Conservation (phyloP, 306 rosid species). For the Cicer arietinum region DNA sequence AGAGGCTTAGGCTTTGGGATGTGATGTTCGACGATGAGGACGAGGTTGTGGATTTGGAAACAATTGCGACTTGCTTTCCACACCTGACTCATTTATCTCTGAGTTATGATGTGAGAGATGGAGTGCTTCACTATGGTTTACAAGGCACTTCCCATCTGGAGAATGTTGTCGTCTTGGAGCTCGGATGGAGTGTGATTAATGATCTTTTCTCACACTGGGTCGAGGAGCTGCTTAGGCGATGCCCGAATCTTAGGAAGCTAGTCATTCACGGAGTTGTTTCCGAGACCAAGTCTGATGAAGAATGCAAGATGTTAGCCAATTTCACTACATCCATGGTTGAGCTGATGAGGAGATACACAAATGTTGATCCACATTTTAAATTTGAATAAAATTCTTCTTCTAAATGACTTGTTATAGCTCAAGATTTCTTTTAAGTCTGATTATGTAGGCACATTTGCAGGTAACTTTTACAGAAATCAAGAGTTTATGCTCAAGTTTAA, state of each 20-base stretch:
- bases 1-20: conserved; percentile 59
- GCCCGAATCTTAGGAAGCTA: conserved; percentile 55
- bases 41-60: conserved; percentile 58
- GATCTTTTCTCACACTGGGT: conserved; percentile 57
- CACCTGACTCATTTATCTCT: conserved; percentile 54
- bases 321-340: conserved; percentile 55
- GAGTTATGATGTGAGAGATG: conserved; percentile 61
- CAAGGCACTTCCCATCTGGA: conserved; percentile 51
- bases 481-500: conserved; percentile 31
- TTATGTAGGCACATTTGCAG: conserved; percentile 44
- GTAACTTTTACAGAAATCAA: conserved; percentile 34
- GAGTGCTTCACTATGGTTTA: conserved; percentile 51
- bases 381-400: conserved; percentile 50
- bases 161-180: conserved; percentile 54
- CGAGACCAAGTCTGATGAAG: conserved; percentile 52
- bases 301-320: conserved; percentile 52
- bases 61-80: conserved; percentile 60
- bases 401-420: conserved; percentile 41
- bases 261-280: conserved; percentile 56
- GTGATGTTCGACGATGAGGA: conserved; percentile 63
- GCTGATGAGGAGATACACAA: conserved; percentile 56
- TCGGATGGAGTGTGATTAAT: conserved; percentile 56
- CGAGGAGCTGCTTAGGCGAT: conserved; percentile 56
- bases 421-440: conserved; percentile 35
- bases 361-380: conserved; percentile 56